These are phyloP conservation scores for Neurospora tetraspora DNA, from an alignment of 495 filamentous ascomycete species.

Conservation along the genomic window DNA sequence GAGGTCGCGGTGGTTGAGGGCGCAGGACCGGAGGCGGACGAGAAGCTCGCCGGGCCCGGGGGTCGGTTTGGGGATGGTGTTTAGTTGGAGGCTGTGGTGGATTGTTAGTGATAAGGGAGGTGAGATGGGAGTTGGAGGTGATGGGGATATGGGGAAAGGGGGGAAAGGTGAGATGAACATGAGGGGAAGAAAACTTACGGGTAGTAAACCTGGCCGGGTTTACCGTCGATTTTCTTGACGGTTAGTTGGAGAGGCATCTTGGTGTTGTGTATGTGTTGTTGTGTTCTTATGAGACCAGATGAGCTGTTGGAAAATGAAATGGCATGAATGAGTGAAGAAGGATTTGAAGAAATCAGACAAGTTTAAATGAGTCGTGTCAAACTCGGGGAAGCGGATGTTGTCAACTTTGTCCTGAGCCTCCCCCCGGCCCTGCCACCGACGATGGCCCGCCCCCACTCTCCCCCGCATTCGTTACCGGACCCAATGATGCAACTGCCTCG, in stretches of 20 bases:
- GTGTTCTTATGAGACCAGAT: not conserved
- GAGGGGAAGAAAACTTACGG: constrained; percentile 36
- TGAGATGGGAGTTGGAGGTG: not conserved
- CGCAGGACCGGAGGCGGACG: constrained; percentile 59
- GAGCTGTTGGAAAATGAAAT: not conserved
- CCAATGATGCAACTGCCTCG: constrained; percentile 16
- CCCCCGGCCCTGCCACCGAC: not conserved
- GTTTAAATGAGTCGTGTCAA: not conserved
- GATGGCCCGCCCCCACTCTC: not conserved
- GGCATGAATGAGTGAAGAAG: not conserved
- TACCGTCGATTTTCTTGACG: constrained; percentile 48
- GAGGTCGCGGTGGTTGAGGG: constrained; percentile 86
- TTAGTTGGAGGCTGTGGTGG: constrained; percentile 47
- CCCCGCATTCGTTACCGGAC: not conserved
- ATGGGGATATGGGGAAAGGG: not conserved
- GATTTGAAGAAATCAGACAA: not conserved
- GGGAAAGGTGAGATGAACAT: not conserved
- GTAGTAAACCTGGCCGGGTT: constrained; percentile 82
- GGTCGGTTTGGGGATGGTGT: constrained; percentile 45
- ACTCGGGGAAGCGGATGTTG: not conserved
- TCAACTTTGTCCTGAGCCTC: not conserved
- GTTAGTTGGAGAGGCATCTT: constrained; percentile 39
- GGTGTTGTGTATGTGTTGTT: not conserved
- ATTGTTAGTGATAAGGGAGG: not conserved
- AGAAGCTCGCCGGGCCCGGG: constrained; percentile 57